phyloP scores from a whole-genome alignment of 106 monocot species.

The Allium fistulosum region DNA sequence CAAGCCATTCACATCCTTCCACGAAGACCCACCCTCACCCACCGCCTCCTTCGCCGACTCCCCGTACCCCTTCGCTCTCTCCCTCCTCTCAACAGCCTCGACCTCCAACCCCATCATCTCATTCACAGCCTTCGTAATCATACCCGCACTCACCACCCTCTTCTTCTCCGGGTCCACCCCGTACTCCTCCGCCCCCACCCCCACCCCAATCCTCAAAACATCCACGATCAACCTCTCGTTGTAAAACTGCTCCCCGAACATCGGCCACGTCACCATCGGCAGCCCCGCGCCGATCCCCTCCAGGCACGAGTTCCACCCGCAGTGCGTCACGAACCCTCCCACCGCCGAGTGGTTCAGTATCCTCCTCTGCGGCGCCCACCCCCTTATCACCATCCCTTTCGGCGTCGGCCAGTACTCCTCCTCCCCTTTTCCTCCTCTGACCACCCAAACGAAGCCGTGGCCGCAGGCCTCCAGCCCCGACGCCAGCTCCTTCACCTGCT shows the following conservation, averaged over 20 bases:
- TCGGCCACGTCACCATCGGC: slow-evolving; percentile 19
- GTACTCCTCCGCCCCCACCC: neutral
- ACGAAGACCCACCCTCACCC: slow-evolving; percentile 13
- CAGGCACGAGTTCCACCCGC: slow-evolving; percentile 30
- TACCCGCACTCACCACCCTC: neutral
- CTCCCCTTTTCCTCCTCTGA: neutral
- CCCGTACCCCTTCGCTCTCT: slow-evolving; percentile 3
- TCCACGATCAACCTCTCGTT: slow-evolving; percentile 20
- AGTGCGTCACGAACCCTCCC: slow-evolving; percentile 27
- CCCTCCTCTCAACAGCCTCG: slow-evolving; percentile 9
- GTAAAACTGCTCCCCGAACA: slow-evolving; percentile 18
- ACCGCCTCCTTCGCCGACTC: slow-evolving; percentile 3
- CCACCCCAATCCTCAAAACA: slow-evolving; percentile 7
- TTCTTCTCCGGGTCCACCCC: neutral
- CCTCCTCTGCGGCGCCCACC: slow-evolving; percentile 27
- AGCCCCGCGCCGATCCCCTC: slow-evolving; percentile 18
- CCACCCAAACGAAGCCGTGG: slow-evolving; percentile 11
- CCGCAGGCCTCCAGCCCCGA: slow-evolving; percentile 6
- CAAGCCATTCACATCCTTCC: neutral
- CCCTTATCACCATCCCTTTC: slow-evolving; percentile 7
- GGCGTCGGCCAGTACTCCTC: slow-evolving; percentile 7
- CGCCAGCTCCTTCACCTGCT: slow-evolving; percentile 16
- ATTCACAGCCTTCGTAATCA: neutral
- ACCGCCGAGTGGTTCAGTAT: slow-evolving; percentile 17
- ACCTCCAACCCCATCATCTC: slow-evolving; percentile 3